These are phyloP conservation scores for Epichloe sp. DNA, from an alignment of 2,329 filamentous ascomycete genomes.

Conservation along the genomic window DNA sequence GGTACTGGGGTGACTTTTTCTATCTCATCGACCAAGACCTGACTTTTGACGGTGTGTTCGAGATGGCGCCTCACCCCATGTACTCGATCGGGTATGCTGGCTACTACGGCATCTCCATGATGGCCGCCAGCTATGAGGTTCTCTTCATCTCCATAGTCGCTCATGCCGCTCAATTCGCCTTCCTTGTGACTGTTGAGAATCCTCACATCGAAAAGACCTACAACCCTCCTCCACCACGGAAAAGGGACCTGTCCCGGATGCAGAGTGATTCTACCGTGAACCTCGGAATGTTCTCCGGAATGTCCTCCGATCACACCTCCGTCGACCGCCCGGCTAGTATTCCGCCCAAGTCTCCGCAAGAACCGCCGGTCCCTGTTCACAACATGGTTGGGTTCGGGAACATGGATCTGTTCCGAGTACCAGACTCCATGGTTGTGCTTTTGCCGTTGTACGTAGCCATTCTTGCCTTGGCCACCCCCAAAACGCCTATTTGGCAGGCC, in stretches of 20 bases:
- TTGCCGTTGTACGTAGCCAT: constrained; percentile 62
- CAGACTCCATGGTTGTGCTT: constrained; percentile 69
- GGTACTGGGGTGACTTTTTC: constrained; percentile 99
- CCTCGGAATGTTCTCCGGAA: constrained; percentile 15
- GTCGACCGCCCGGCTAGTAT: constrained; percentile 14
- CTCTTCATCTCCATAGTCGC: constrained; percentile 93
- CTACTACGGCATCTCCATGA: constrained; percentile 96
- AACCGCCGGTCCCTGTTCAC: constrained; percentile 56
- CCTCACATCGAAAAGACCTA: constrained; percentile 98
- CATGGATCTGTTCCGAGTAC: constrained; percentile 76
- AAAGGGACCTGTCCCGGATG: constrained; percentile 27
- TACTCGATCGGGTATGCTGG: constrained; percentile 97
- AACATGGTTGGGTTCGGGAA: constrained; percentile 73
- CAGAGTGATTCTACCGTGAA: constrained; percentile 17
- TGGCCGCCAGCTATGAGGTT: constrained; percentile 96
- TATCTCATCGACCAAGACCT: constrained; percentile 95
- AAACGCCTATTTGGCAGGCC: constrained; percentile 59
- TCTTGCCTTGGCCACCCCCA: constrained; percentile 64
- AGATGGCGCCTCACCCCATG: constrained; percentile 98
- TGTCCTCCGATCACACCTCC: constrained; percentile 10
- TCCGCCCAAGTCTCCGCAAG: constrained; percentile 12
- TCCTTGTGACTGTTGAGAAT: constrained; percentile 84
- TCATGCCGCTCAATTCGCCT: constrained; percentile 87
- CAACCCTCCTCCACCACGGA: constrained; percentile 72
- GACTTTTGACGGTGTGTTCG: constrained; percentile 96